Evolutionary conservation across 306 rosid species (phyloP).

Genomic region (Sicyos baderoa): DNA sequence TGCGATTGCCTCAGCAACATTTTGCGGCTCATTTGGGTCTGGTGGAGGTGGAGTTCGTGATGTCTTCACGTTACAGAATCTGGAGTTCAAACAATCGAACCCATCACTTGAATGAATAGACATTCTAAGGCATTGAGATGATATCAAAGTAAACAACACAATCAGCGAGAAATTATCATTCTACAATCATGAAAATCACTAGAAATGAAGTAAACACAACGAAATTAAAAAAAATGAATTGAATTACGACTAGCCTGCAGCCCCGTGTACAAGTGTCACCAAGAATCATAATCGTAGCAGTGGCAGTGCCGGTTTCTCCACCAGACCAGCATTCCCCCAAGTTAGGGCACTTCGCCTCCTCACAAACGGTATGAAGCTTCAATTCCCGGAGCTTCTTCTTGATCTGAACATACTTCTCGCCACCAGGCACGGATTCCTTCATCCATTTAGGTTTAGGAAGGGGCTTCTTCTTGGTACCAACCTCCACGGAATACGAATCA

Average conservation of each 20-base stretch:
- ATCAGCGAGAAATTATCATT: background rate
- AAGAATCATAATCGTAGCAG: conserved; percentile 94
- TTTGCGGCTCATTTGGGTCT: conserved; percentile 81
- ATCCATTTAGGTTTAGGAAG: conserved; percentile 96
- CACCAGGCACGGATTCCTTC: conserved; percentile 95
- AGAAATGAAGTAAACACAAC: background rate
- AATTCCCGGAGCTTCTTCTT: conserved; percentile 87
- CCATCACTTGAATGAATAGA: too few relatives aligned
- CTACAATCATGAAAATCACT: background rate
- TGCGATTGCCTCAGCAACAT: conserved; percentile 97
- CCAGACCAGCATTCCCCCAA: conserved; percentile 99
- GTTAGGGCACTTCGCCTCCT: conserved; percentile 90
- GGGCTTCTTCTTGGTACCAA: conserved; percentile 97
- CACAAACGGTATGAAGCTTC: conserved; percentile 96
- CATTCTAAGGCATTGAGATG: too few relatives aligned
- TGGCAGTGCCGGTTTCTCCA: conserved; percentile 96
- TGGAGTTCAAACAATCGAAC: conserved; percentile 15
- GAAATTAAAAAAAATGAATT: background rate
- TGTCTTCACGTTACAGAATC: conserved; percentile 98
- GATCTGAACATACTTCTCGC: conserved; percentile 88
- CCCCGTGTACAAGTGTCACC: conserved; percentile 99
- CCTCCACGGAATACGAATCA: conserved; percentile 88
- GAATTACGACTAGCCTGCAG: conserved; percentile 59
- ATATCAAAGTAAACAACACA: too few relatives aligned
- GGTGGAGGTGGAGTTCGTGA: conserved; percentile 94